Base-by-base conservation (phyloP, 179 eudicot species). In the Spinacia oleracea region DNA sequence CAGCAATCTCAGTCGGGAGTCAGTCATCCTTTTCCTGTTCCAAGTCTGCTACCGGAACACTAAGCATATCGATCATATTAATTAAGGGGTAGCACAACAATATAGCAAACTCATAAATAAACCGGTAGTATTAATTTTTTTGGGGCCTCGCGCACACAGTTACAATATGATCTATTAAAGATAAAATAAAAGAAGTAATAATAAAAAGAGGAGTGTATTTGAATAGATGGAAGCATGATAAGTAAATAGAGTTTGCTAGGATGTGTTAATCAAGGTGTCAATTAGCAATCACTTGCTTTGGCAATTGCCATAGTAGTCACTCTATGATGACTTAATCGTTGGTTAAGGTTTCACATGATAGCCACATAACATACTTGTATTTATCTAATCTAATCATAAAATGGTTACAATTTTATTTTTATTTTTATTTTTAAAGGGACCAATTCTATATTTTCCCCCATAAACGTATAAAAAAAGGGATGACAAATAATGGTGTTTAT, bases 401-500 rank as follows among this genome's bases (percentile, higher is more conserved):
- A 48, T 15, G 20, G 2, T 58, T 58, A 31, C 29, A 23, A n/a
- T 58, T 0, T 58, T 6, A n/a, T n/a, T n/a, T n/a, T n/a, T n/a
- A n/a, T n/a, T n/a, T n/a, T n/a, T n/a, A n/a, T n/a, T 58, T 23
- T 58, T 31, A 58, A 58, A 23, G 63, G 63, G 31, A 23, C 63
- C 53, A 48, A 12, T 48, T 48, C 11, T 3, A 23, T 60, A 60
- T 27, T 60, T 62, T 45, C 20, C 70, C 40, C 71, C 59, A 78
- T 70, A 78, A 78, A 71, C 81, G 81, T 78, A 78, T 29, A 43
- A 51, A 78, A 70, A 31, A 70, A 71, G 25, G 18, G 60, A 32
- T 31, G 62, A 71, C 58, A 53, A 53, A 77, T 78, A 0, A 71
- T 78, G 76, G 46, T 15, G 29, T 70, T 62, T 70, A 46, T 12